Conservation (phyloP, 1,139 yeast genomes). For the Kodamaea ohmeri region DNA sequence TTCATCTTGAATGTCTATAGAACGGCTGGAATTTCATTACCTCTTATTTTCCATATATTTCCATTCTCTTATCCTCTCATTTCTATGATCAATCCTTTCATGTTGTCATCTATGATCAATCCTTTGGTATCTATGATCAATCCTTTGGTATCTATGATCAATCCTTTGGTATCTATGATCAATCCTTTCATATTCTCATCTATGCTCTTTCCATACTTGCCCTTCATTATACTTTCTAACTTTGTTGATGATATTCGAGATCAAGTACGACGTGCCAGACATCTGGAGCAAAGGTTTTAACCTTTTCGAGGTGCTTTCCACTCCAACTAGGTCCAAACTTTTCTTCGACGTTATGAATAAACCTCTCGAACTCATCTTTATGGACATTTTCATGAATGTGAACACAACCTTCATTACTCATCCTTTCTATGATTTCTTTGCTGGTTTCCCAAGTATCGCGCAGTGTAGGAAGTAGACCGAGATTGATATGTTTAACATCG, state of each 20-base stretch:
- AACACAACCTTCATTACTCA: constrained; percentile 21
- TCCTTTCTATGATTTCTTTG: constrained; percentile 19
- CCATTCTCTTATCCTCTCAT: no score
- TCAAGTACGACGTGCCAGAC: constrained; percentile 78
- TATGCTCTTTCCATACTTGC: not conserved
- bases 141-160: no score
- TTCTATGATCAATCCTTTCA: no score
- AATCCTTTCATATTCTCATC: not conserved
- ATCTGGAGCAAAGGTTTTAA: constrained; percentile 86
- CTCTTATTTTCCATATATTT: no score
- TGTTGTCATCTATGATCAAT: no score
- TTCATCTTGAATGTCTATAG: no score
- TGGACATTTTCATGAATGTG: constrained; percentile 81
- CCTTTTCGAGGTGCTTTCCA: constrained; percentile 46
- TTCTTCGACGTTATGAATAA: constrained; percentile 30
- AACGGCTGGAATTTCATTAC: no score
- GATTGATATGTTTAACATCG: constrained; percentile 60
- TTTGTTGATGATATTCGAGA: not conserved
- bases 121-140: no score
- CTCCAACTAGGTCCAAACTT: constrained; percentile 12
- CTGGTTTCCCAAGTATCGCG: constrained; percentile 59
- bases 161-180: no score
- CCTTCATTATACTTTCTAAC: not conserved
- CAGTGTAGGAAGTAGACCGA: constrained; percentile 77
- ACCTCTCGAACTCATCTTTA: constrained; percentile 35